These are phyloP conservation scores for Marvania coccoides DNA, from an alignment of 139 green algal genomes.

Conservation along the genomic window DNA sequence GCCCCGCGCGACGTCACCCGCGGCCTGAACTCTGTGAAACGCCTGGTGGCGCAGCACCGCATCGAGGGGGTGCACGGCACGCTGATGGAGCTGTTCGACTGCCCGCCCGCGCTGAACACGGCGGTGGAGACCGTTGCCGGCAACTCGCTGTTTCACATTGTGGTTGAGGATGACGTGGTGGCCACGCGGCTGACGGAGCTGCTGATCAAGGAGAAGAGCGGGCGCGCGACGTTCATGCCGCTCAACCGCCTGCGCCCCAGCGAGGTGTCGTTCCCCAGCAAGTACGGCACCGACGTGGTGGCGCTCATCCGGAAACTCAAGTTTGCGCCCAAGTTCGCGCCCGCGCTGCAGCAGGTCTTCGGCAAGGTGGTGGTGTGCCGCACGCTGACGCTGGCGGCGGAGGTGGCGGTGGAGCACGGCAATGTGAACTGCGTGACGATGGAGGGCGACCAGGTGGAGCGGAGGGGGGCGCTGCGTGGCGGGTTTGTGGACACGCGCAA, in stretches of 20 bases:
- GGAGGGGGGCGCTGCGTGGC: conserved; percentile 61
- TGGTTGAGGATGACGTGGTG: conserved; percentile 75
- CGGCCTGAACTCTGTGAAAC: conserved; percentile 49
- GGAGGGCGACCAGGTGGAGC: conserved; percentile 63
- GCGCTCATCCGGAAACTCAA: conserved; percentile 72
- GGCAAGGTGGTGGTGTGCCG: conserved; percentile 66
- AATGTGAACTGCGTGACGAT: conserved; percentile 85
- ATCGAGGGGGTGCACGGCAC: conserved; percentile 80
- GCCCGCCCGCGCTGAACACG: conserved; percentile 49
- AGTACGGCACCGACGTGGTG: conserved; percentile 57
- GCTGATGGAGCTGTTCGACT: conserved; percentile 87
- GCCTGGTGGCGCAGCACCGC: conserved; percentile 49
- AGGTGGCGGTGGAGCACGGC: conserved; percentile 25
- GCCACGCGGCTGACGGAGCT: conserved; percentile 57
- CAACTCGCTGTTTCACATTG: conserved; percentile 59
- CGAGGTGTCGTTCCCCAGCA: conserved; percentile 29
- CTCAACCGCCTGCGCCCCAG: conserved; percentile 61
- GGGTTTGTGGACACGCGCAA: conserved; percentile 59
- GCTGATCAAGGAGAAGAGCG: conserved; percentile 60
- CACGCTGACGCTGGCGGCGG: conserved; percentile 48
- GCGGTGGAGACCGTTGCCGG: conserved; percentile 81
- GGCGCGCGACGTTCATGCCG: conserved; percentile 91
- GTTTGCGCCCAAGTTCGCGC: conserved; percentile 44
- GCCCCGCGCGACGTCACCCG: conserved; percentile 60
- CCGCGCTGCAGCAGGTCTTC: conserved; percentile 69